Base-by-base conservation (phyloP, 176 grass and related monocot genomes). In the Aegilops sharonensis region DNA sequence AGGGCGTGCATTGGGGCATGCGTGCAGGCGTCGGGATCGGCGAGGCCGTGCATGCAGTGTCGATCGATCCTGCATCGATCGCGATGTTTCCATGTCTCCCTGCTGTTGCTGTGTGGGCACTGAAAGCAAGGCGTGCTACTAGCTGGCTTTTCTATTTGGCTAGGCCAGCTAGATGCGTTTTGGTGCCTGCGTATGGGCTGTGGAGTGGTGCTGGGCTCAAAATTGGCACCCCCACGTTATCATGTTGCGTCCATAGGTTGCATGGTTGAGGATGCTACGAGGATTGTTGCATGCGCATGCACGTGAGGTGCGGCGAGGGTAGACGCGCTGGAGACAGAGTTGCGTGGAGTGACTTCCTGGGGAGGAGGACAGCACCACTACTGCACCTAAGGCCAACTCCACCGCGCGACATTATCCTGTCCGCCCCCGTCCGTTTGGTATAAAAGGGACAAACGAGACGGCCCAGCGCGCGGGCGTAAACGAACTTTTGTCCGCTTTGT, bases 51-150 rank as follows among this genome's bases (percentile, higher is more conserved):
- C 12, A 13, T 14, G 45, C 47, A 5, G 4, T 50, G 43, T 81
- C 27, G 10, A 24, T 52, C 21, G 11, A 12, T 13, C 11, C 43
- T 13, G 3, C 43, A 47, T 47, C 43, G 43, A 47, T 47, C 43
- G 43, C 43, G 43, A 47, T 47, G 43, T 47, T 13, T 47, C 79
- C 2, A 13, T 48, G 25, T 34, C 54, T 42, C 64, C 17, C 62
- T 34, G 9, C 10, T 5, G 59, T 11, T 67, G 29, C 45, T 77
- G 72, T 57, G 54, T 14, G 47, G 52, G 84, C 84, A 10, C 84
- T 85, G 74, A 85, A 85, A 78, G 84, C 84, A 69, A 78, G 74
- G 62, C 64, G 35, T 78, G n/a, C 42, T 45, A 43, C 42, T 43
- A 43, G 36, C 17, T 52, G n/a, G 15, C 9, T 27, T 35, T 83